These are phyloP conservation scores for Pestalotiopsis sp. DNA, from an alignment of 2,329 filamentous ascomycete genomes.

Conservation along the genomic window DNA sequence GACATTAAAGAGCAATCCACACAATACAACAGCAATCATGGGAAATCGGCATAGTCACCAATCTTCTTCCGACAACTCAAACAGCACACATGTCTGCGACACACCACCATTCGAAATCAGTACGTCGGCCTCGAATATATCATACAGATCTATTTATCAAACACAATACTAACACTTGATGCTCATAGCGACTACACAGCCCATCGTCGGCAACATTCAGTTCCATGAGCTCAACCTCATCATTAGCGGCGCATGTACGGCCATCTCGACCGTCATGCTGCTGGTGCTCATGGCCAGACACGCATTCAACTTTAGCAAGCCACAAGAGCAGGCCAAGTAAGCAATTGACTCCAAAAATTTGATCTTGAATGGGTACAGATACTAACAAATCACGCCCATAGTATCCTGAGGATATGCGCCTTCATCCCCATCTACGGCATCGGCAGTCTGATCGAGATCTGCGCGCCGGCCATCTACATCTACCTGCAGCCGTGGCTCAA, in stretches of 20 bases:
- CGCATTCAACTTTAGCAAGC: constrained; percentile 7
- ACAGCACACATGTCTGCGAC: constrained; percentile 10
- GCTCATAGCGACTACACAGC: not conserved
- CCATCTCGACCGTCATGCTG: not conserved
- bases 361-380: not conserved
- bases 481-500: constrained; percentile 43
- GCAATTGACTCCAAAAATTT: not conserved
- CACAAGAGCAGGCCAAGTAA: constrained; percentile 14
- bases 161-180: not conserved
- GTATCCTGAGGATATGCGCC: constrained; percentile 44
- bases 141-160: not conserved
- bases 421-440: constrained; percentile 44
- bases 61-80: constrained; percentile 1
- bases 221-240: constrained; percentile 12
- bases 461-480: constrained; percentile 38
- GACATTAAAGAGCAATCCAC: not conserved
- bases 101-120: constrained; percentile 4
- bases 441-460: constrained; percentile 40
- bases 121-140: not conserved
- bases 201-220: not conserved
- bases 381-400: constrained; percentile 13
- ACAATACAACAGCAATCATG: not conserved
- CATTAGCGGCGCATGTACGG: constrained; percentile 9
- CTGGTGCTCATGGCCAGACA: constrained; percentile 8
- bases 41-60: constrained; percentile 4